Evolutionary conservation across 768 basidiomycete genomes (phyloP), one percentile per base, ranked within the genome.

Genomic region (Gymnopilus dilepis): DNA sequence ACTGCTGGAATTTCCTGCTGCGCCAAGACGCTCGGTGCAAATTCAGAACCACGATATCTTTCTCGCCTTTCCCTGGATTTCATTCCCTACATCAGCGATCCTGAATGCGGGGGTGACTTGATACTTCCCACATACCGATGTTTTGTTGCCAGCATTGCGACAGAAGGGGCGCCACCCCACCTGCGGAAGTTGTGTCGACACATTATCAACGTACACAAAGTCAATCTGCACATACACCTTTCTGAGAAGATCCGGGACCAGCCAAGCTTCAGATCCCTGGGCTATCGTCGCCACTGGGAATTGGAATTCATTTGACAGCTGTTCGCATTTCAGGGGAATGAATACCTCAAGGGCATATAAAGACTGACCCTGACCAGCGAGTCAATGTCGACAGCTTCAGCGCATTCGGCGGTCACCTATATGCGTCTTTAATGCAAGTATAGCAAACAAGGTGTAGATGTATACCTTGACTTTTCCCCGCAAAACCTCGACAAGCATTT

Each of bases 281-380:
- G 95, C 93, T 70, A 95, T 87, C 6, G 92, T 89, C 6, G 90
- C 85, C 28, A 95, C 80, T 1, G 86, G 83, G 70, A 94, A 95
- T 67, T 93, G 77, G 80, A 96, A 98, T 74, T 97, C 95, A 70
- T 97, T 92, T 34, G 92, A 87, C 52, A 97, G 81, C 86, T 95
- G 22, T 21, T 21, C 37, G 17, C 34, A 31, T 42, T 52, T 37
- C 19, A 15, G 31, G 12, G 22, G 30, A n/a, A 19, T 30, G 13
- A 19, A 26, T n/a, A 17, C 3, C 28, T 21, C 21, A 42, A 56
- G 22, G n/a, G 60, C 30, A n/a, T 9, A n/a, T 11, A 6, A 26
- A 22, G 6, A 76, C 85, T 66, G 71, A 89, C 88, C 57, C 89
- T 80, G 64, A 89, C 83, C 64, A 90, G 81, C 47, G 80, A 82